A percentile compares a stretch with the other conserved stretches of the same genome.
phyloP scores from a whole-genome alignment of 192 early-diverging fungal species.

The Dimargaris xerosporica region DNA sequence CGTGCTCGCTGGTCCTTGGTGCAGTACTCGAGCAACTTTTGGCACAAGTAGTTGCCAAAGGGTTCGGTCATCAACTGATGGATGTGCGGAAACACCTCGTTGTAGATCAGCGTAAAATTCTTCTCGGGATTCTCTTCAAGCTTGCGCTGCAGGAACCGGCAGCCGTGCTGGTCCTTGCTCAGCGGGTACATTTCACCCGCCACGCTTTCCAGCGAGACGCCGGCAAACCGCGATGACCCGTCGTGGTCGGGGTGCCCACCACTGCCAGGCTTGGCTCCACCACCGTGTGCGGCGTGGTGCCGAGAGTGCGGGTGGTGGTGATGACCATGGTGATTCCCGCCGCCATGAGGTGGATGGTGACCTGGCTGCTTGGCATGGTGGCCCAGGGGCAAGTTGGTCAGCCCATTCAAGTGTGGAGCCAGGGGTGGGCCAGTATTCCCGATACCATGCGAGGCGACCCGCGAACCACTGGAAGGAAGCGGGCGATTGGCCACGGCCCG shows the following conservation, averaged over 20 bases:
- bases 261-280: constrained; percentile 13
- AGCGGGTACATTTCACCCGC: constrained; percentile 57
- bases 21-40: constrained; percentile 74
- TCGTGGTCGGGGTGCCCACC: no score
- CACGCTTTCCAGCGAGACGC: constrained; percentile 47
- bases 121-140: constrained; percentile 56
- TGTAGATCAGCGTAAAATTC: constrained; percentile 53
- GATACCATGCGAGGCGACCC: no score
- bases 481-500: constrained; percentile 3
- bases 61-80: constrained; percentile 78
- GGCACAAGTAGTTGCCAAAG: constrained; percentile 86
- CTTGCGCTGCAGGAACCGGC: constrained; percentile 74
- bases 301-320: constrained; percentile 18
- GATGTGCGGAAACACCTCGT: constrained; percentile 58
- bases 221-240: constrained; percentile 35
- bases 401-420: constrained; percentile 12
- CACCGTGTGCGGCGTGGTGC: constrained; percentile 16
- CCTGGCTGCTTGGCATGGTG: no score
- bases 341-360: constrained; percentile 4
- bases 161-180: constrained; percentile 82
- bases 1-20: constrained; percentile 55
- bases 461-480: not conserved
- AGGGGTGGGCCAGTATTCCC: not conserved
- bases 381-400: no score
- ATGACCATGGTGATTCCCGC: constrained; percentile 13